These are phyloP conservation scores for Hanseniaspora thailandica DNA, from an alignment of 805 yeast genomes.

Conservation along the genomic window DNA sequence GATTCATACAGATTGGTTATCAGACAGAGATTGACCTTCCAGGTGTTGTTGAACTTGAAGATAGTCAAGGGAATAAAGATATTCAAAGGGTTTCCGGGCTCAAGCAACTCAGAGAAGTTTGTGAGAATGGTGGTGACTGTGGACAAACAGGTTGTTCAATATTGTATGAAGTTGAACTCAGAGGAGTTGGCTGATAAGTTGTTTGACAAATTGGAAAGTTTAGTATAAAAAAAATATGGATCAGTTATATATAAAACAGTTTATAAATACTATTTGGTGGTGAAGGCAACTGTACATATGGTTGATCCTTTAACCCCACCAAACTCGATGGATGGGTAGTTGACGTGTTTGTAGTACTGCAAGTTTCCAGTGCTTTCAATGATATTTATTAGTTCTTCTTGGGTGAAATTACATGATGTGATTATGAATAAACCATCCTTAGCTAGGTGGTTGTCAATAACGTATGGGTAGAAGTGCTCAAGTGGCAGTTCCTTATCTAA, in stretches of 20 bases:
- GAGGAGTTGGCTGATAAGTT: slow-evolving; percentile 49
- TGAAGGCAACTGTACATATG: slow-evolving; percentile 76
- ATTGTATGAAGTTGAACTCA: slow-evolving; percentile 62
- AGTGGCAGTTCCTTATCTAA: slow-evolving; percentile 26
- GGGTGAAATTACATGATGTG: slow-evolving; percentile 91
- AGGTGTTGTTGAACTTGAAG: slow-evolving; percentile 70
- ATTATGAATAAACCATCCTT: slow-evolving; percentile 52
- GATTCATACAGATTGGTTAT: slow-evolving; percentile 62
- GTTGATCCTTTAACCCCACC: slow-evolving; percentile 86
- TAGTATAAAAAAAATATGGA: slow-evolving; percentile 20
- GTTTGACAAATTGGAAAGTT: slow-evolving; percentile 36
- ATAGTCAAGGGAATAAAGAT: slow-evolving; percentile 51
- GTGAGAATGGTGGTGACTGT: slow-evolving; percentile 59
- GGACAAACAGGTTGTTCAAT: slow-evolving; percentile 61
- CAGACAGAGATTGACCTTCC: slow-evolving; percentile 79
- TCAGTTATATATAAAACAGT: too few species aligned
- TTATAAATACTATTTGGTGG: slow-evolving; percentile 25
- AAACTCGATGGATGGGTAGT: slow-evolving; percentile 74
- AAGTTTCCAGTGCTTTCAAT: slow-evolving; percentile 36
- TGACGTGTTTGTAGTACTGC: slow-evolving; percentile 50
- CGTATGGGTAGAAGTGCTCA: slow-evolving; percentile 49
- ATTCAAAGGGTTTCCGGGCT: slow-evolving; percentile 73
- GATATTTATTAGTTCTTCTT: slow-evolving; percentile 52
- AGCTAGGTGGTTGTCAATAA: slow-evolving; percentile 46
- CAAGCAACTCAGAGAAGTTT: slow-evolving; percentile 72